A percentile compares a stretch with the other conserved stretches of the same genome.
Conservation (phyloP, 2,329 filamentous ascomycete species). For the Hypoxylon sp. region DNA sequence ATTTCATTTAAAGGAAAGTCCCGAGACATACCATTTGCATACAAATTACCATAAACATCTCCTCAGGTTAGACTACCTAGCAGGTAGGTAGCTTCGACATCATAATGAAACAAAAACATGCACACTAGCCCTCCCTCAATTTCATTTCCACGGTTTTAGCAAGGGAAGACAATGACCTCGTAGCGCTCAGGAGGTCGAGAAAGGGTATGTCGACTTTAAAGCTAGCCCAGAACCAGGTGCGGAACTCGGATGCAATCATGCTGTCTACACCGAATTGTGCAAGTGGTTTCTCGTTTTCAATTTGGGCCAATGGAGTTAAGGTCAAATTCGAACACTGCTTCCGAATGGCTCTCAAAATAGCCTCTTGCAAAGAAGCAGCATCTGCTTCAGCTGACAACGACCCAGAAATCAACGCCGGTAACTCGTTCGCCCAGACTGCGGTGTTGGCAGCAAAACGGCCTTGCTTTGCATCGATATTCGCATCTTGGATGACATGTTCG, state of each 20-base stretch:
- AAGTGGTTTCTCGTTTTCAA: constrained; percentile 39
- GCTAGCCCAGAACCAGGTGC: constrained; percentile 52
- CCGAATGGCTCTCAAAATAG: constrained; percentile 13
- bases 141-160: constrained; percentile 6
- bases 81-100: too few relatives aligned
- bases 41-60: too few relatives aligned
- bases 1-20: too few relatives aligned
- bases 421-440: not conserved
- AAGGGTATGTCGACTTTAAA: constrained; percentile 54
- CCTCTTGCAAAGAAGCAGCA: constrained; percentile 42
- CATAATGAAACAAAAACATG: too few relatives aligned
- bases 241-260: constrained; percentile 55
- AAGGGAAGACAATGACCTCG: constrained; percentile 12
- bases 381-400: constrained; percentile 8
- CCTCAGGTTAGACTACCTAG: too few relatives aligned
- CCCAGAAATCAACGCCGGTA: not conserved
- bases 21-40: too few relatives aligned
- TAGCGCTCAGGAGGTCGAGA: constrained; percentile 41
- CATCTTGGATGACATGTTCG: too few relatives aligned
- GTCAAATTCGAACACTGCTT: constrained; percentile 38
- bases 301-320: constrained; percentile 28
- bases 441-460: not conserved
- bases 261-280: constrained; percentile 52
- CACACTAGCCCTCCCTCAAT: too few relatives aligned
- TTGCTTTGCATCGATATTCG: not conserved